Evolutionary conservation across 768 basidiomycete genomes (phyloP).

Genomic region (Pluteus cervinus): DNA sequence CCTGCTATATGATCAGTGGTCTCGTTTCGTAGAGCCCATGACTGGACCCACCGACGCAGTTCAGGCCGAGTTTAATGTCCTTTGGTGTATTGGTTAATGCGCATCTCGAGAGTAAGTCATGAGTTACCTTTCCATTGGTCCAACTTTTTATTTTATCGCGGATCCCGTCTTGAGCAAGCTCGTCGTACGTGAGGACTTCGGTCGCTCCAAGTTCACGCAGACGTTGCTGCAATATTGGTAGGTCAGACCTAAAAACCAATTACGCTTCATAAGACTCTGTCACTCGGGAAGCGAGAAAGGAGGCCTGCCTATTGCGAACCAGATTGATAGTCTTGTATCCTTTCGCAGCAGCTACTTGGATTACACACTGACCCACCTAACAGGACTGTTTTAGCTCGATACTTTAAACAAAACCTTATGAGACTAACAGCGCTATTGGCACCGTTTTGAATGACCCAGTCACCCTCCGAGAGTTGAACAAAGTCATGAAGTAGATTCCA

Average conservation of each 20-base stretch:
- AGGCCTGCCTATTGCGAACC: slow-evolving; percentile 59
- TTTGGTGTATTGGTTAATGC: not conserved
- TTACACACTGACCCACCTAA: slow-evolving; percentile 79
- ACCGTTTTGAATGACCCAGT: slow-evolving; percentile 85
- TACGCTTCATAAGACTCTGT: not conserved
- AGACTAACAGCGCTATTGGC: slow-evolving; percentile 70
- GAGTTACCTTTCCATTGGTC: slow-evolving; percentile 54
- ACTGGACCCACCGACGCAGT: slow-evolving; percentile 37
- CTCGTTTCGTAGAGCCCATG: not conserved
- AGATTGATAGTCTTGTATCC: slow-evolving; percentile 79
- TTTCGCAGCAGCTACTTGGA: slow-evolving; percentile 72
- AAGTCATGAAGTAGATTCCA: slow-evolving; percentile 78
- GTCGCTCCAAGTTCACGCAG: slow-evolving; percentile 64
- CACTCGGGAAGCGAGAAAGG: not conserved
- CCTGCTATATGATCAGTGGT: slow-evolving; percentile 20
- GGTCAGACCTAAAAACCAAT: slow-evolving; percentile 38
- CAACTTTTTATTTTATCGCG: slow-evolving; percentile 52
- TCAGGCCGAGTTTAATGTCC: slow-evolving; percentile 38
- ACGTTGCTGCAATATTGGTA: slow-evolving; percentile 41
- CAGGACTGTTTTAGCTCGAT: slow-evolving; percentile 4
- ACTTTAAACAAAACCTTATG: slow-evolving; percentile 3
- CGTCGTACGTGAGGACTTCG: slow-evolving; percentile 74
- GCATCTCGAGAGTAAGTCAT: not conserved
- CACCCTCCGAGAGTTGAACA: slow-evolving; percentile 54
- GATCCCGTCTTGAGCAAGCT: slow-evolving; percentile 53